Evolutionary conservation across 352 stramenopile species (phyloP), one percentile per base, ranked within the genome.

Genomic region (Phytopythium boreale): DNA sequence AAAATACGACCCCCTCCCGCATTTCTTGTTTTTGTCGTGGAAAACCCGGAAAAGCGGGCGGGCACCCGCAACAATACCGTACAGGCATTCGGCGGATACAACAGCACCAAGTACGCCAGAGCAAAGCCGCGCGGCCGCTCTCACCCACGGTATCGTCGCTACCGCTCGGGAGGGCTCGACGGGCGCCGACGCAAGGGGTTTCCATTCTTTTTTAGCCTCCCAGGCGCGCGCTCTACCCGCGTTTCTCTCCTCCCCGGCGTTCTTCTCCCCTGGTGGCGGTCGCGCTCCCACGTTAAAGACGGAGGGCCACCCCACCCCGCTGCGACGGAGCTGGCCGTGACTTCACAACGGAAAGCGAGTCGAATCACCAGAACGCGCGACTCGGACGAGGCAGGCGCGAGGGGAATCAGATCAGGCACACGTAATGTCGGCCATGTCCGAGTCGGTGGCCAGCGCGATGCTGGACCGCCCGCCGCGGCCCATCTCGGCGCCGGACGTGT

Each of bases 401-500:
- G 39, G 39, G 19, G 14, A 24, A 47, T 17, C 15, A 47, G 41
- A 44, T 22, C 37, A 43, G 41, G n/a, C 41, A n/a, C 2, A 46
- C 39, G 20, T 17, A 19, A 47, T 55, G 47, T 27, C 26, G 10
- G 20, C 17, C 47, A 55, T n/a, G 47, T 19, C 26, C n/a, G n/a
- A 55, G 47, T 34, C n/a, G 29, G 29, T 34, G 47, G 26, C 26
- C 47, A 55, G 47, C 2, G 22, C 47, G 20, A 22, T 55, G 47
- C 41, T 10, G 41, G 41, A 47, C 15, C 41, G 41, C 2, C 43
- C 43, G 43, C 43, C 20, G 43, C 7, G 43, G 20, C 20, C 43
- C 6, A 24, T 50, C 15, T 17, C 41, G 43, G 62, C 66, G 29
- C 70, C 72, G 26, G 71, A 78, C 58, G 29, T 76, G 41, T 70